Evolutionary conservation across 1,284 basidiomycete species (phyloP).

Genomic region (Apiotrichum sp.): DNA sequence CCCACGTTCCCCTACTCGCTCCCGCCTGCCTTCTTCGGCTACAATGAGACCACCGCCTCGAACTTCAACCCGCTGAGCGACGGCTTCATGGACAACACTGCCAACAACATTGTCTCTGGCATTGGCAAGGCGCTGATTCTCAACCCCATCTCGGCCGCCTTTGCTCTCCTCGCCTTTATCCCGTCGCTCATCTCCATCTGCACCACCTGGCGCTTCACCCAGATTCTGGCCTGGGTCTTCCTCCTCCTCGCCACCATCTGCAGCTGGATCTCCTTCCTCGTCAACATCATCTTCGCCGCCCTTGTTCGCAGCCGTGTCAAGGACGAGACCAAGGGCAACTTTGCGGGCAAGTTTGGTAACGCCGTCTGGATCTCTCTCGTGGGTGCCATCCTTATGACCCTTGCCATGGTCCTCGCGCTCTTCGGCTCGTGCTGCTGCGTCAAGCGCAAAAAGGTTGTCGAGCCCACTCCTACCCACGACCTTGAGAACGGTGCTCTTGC

Average conservation of each 20-base stretch:
- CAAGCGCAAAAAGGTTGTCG: slow-evolving; percentile 2
- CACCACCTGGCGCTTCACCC: slow-evolving; percentile 4
- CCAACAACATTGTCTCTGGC: background rate
- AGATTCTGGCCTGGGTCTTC: slow-evolving; percentile 4
- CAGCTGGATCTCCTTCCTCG: slow-evolving; percentile 7
- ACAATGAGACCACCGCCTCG: background rate
- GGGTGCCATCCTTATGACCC: slow-evolving; percentile 8
- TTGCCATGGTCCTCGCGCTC: slow-evolving; percentile 7
- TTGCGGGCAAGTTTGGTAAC: slow-evolving; percentile 3
- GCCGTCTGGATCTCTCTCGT: slow-evolving; percentile 9
- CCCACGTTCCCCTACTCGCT: slow-evolving; percentile 5
- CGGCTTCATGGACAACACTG: slow-evolving; percentile 3
- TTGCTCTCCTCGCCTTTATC: slow-evolving; percentile 7
- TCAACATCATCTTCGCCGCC: slow-evolving; percentile 10
- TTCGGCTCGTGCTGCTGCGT: slow-evolving; percentile 11
- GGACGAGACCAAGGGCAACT: slow-evolving; percentile 3
- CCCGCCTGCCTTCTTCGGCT: slow-evolving; percentile 7
- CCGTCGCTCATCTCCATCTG: slow-evolving; percentile 8
- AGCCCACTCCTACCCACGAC: background rate
- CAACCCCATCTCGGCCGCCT: slow-evolving; percentile 8
- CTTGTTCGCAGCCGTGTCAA: slow-evolving; percentile 3
- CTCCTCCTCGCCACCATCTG: slow-evolving; percentile 5
- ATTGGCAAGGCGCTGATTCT: slow-evolving; percentile 8
- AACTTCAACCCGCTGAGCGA: slow-evolving; percentile 5
- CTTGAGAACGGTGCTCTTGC: slow-evolving; percentile 1